Percentiles rank a stretch among this genome's conserved stretches.
phyloP scores from a whole-genome alignment of 164 flowering plant genomes.

The Euptelea pleiosperma region DNA sequence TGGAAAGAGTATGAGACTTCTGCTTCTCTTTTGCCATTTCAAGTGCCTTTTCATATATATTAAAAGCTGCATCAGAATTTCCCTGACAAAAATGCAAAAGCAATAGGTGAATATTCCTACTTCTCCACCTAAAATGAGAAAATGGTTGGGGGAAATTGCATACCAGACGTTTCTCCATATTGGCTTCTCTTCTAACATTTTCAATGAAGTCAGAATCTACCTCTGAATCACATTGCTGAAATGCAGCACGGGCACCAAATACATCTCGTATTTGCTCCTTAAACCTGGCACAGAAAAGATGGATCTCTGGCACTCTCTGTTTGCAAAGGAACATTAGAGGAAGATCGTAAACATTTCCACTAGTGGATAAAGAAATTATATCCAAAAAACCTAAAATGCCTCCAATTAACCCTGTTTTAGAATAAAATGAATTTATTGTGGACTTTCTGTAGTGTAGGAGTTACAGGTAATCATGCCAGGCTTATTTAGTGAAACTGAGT shows the following conservation, averaged over 20 bases:
- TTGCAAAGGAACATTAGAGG: constrained; percentile 17
- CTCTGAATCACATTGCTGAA: constrained; percentile 30
- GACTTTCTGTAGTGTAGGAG: too few relatives aligned
- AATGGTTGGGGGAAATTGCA: neutral
- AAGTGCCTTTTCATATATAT: constrained; percentile 61
- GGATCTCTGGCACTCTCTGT: constrained; percentile 66
- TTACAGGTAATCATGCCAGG: too few relatives aligned
- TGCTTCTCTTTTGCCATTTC: constrained; percentile 42
- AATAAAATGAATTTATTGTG: too few relatives aligned
- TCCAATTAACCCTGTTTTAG: too few relatives aligned
- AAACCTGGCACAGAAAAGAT: constrained; percentile 68
- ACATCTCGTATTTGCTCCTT: constrained; percentile 75
- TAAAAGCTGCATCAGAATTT: constrained; percentile 55
- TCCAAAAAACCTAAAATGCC: neutral
- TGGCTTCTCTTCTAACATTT: constrained; percentile 52
- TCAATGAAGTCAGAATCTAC: constrained; percentile 46
- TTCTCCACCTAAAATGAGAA: neutral
- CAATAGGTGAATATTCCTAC: neutral
- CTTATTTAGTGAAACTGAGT: too few relatives aligned
- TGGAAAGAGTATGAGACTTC: constrained; percentile 38
- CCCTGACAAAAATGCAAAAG: constrained; percentile 49
- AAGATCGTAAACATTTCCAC: constrained; percentile 13
- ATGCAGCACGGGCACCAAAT: constrained; percentile 62
- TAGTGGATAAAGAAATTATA: constrained; percentile 2
- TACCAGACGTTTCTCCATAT: constrained; percentile 89